Evolutionary conservation across 179 eudicot genomes (phyloP).

Genomic region (Carnegiea gigantea): DNA sequence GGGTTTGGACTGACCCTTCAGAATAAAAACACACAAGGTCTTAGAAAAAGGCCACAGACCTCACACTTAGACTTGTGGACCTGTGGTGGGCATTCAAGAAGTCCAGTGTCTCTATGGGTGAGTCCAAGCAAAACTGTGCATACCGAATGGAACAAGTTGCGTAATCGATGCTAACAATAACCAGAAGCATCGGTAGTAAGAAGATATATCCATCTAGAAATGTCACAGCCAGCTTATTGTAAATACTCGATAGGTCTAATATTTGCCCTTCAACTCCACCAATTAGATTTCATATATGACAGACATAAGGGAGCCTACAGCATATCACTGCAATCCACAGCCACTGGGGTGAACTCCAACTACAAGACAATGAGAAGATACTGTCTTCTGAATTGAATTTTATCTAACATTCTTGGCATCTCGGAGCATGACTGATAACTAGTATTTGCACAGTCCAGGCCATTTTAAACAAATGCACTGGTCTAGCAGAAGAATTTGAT

Average conservation of each 20-base stretch:
- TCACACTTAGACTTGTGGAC: no score
- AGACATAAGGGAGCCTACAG: not conserved
- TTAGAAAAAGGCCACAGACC: no score
- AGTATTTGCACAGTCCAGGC: not conserved
- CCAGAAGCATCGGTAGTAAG: not conserved
- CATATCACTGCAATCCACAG: not conserved
- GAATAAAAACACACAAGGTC: no score
- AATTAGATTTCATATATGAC: not conserved
- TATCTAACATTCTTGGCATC: not conserved
- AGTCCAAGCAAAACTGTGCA: no score
- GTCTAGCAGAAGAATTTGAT: not conserved
- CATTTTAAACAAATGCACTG: not conserved
- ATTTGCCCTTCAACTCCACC: not conserved
- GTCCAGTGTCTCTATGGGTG: no score
- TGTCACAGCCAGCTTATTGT: not conserved
- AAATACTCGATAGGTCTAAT: not conserved
- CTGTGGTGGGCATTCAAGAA: no score
- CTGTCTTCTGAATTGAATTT: not conserved
- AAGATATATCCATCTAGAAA: not conserved
- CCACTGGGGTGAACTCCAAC: not conserved
- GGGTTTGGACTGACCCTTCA: no score
- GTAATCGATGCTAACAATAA: no score
- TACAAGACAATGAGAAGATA: not conserved
- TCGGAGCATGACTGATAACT: not conserved
- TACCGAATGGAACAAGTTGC: no score